These are phyloP conservation scores for Zoysia matrella DNA, from an alignment of 202 grass and related monocot genomes.

Conservation along the genomic window DNA sequence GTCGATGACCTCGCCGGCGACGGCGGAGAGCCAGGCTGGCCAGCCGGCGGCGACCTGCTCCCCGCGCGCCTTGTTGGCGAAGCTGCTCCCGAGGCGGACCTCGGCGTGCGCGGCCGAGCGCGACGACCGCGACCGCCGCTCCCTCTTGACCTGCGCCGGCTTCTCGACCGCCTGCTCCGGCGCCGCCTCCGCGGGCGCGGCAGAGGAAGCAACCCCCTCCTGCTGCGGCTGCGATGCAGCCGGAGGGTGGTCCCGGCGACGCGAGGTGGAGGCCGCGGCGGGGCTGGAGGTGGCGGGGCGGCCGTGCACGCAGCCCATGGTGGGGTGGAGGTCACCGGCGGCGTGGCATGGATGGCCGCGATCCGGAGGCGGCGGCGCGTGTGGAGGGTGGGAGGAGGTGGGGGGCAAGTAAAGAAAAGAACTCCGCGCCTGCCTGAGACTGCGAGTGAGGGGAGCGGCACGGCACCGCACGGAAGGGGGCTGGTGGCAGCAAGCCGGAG, in stretches of 20 bases:
- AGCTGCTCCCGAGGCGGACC: slow-evolving; percentile 58
- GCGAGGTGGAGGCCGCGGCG: slow-evolving; percentile 27
- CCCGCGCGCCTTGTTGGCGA: slow-evolving; percentile 64
- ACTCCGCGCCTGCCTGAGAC: slow-evolving; percentile 23
- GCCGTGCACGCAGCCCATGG: slow-evolving; percentile 90
- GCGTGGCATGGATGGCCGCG: slow-evolving; percentile 51
- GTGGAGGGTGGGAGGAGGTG: slow-evolving; percentile 2
- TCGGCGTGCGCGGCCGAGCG: slow-evolving; percentile 38
- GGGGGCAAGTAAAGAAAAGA: slow-evolving; percentile 47
- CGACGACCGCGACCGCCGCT: slow-evolving; percentile 51
- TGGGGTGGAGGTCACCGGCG: slow-evolving; percentile 31
- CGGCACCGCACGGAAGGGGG: slow-evolving; percentile 25
- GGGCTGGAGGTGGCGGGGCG: slow-evolving; percentile 59
- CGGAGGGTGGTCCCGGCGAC: slow-evolving; percentile 7
- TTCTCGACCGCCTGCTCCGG: slow-evolving; percentile 28
- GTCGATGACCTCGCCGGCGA: slow-evolving; percentile 82
- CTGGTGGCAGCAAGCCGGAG: slow-evolving; percentile 26
- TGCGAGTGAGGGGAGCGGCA: slow-evolving; percentile 37
- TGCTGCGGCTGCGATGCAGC: slow-evolving; percentile 17
- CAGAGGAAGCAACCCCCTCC: slow-evolving; percentile 17
- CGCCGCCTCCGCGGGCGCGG: background rate
- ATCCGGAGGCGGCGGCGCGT: slow-evolving; percentile 48
- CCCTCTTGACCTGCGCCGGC: slow-evolving; percentile 50
- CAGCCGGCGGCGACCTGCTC: slow-evolving; percentile 89
- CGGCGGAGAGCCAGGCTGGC: slow-evolving; percentile 87